phyloP scores from a whole-genome alignment of 306 rosid species.

The Fragaria nilgerrensis region DNA sequence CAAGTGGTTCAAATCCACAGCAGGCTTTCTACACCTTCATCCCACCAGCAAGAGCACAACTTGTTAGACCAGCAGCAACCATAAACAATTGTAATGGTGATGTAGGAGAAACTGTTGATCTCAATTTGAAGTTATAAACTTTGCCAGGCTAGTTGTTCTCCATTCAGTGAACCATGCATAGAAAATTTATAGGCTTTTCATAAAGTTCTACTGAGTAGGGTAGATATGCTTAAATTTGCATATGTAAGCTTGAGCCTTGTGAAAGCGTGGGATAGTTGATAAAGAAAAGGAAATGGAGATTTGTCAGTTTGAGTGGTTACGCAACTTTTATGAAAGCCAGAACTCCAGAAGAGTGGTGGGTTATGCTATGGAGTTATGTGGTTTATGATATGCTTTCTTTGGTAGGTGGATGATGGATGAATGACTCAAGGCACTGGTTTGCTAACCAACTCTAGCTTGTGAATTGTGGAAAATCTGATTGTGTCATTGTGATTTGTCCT shows the following conservation, averaged over 20 bases:
- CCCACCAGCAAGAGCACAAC: slow-evolving; percentile 44
- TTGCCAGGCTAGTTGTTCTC: slow-evolving; percentile 32
- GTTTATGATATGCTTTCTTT: slow-evolving; percentile 6
- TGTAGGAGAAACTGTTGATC: slow-evolving; percentile 57
- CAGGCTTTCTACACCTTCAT: slow-evolving; percentile 46
- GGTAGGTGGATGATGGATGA: slow-evolving; percentile 27
- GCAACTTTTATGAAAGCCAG: not conserved
- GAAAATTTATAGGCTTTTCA: slow-evolving; percentile 8
- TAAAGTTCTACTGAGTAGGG: slow-evolving; percentile 15
- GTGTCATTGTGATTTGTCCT: slow-evolving; percentile 36
- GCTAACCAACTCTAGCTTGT: slow-evolving; percentile 45
- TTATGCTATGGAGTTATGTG: slow-evolving; percentile 9
- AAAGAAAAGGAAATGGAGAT: slow-evolving; percentile 14
- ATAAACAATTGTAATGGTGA: slow-evolving; percentile 29
- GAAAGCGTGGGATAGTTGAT: slow-evolving; percentile 27
- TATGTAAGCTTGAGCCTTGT: slow-evolving; percentile 45
- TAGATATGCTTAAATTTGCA: slow-evolving; percentile 39
- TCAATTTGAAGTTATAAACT: slow-evolving; percentile 60
- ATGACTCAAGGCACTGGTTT: slow-evolving; percentile 31
- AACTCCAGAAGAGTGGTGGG: not conserved
- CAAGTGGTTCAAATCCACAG: slow-evolving; percentile 35
- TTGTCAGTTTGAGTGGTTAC: slow-evolving; percentile 1
- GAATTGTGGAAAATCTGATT: slow-evolving; percentile 36
- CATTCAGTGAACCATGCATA: slow-evolving; percentile 27
- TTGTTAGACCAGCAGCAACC: slow-evolving; percentile 30